These are phyloP conservation scores for Patellifolia procumbens DNA, from an alignment of 179 eudicot species.

Conservation along the genomic window DNA sequence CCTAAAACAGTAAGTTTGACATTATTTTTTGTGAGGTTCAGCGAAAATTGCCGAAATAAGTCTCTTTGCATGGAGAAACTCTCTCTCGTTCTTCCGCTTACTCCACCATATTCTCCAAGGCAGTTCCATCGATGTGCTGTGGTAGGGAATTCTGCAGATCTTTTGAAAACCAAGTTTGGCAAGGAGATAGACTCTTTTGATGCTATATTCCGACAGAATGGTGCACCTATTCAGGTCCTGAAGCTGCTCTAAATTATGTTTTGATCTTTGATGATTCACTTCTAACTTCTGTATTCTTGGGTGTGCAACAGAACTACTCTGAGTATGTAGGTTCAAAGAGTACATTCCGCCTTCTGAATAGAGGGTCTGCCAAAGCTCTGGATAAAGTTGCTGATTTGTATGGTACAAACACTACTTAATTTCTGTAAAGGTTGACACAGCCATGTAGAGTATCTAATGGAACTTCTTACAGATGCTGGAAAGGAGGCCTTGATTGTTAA, in stretches of 20 bases:
- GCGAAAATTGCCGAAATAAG: conserved; percentile 75
- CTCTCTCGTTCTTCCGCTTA: conserved; percentile 80
- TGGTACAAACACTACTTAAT: conserved; percentile 51
- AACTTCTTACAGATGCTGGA: conserved; percentile 64
- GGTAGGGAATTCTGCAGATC: conserved; percentile 96
- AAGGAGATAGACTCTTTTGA: conserved; percentile 88
- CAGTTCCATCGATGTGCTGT: conserved; percentile 88
- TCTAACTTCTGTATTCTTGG: conserved; percentile 17
- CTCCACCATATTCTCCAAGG: conserved; percentile 80
- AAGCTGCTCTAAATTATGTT: conserved; percentile 14
- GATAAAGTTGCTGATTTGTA: conserved; percentile 98
- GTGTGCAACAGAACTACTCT: conserved; percentile 65
- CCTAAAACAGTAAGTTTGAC: conserved; percentile 9
- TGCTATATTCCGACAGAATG: conserved; percentile 85
- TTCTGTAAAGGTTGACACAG: conserved; percentile 20
- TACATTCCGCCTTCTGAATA: conserved; percentile 93
- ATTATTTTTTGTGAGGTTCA: conserved; percentile 33
- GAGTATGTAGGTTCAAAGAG: conserved; percentile 89
- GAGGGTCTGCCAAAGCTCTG: conserved; percentile 99
- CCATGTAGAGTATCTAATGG: conserved; percentile 26
- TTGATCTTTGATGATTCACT: background rate
- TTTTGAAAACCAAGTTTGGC: conserved; percentile 88
- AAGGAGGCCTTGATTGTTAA: conserved; percentile 89
- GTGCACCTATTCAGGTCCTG: conserved; percentile 90
- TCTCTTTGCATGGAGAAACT: conserved; percentile 94